phyloP scores from a whole-genome alignment of 2,329 filamentous ascomycete species.

The Sporothrix phasma region DNA sequence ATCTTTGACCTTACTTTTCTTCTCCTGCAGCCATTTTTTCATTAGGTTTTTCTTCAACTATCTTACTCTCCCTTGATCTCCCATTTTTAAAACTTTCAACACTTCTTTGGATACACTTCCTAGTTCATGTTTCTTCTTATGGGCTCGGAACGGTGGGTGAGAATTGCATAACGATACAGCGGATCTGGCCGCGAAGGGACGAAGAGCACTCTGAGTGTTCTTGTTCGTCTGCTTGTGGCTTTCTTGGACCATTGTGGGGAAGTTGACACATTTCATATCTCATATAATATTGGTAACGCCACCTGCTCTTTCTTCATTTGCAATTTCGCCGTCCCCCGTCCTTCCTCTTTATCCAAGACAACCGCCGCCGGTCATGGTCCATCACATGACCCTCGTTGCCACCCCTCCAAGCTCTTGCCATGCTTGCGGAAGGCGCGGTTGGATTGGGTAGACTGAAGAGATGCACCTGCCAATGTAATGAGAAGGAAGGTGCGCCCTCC shows the following conservation, averaged over 20 bases:
- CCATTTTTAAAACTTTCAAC: not conserved
- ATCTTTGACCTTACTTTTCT: not conserved
- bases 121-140: not conserved
- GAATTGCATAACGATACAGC: not conserved
- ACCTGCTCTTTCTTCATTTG: not conserved
- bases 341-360: constrained; percentile 7
- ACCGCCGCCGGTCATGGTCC: not conserved
- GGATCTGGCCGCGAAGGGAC: not conserved
- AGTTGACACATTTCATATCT: too few relatives aligned
- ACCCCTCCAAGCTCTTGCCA: not conserved
- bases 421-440: not conserved
- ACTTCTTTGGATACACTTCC: not conserved
- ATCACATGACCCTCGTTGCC: constrained; percentile 1
- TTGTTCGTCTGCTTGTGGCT: not conserved
- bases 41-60: not conserved
- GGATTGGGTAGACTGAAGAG: not conserved
- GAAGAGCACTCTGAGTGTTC: too few relatives aligned
- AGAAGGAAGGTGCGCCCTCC: not conserved
- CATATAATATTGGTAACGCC: too few relatives aligned
- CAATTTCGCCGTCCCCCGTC: not conserved
- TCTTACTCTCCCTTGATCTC: not conserved
- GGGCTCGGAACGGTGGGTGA: not conserved
- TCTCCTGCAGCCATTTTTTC: not conserved
- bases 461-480: not conserved
- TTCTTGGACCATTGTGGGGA: too few relatives aligned